Evolutionary conservation across 768 basidiomycete genomes (phyloP).

Genomic region (Suillus placidus): DNA sequence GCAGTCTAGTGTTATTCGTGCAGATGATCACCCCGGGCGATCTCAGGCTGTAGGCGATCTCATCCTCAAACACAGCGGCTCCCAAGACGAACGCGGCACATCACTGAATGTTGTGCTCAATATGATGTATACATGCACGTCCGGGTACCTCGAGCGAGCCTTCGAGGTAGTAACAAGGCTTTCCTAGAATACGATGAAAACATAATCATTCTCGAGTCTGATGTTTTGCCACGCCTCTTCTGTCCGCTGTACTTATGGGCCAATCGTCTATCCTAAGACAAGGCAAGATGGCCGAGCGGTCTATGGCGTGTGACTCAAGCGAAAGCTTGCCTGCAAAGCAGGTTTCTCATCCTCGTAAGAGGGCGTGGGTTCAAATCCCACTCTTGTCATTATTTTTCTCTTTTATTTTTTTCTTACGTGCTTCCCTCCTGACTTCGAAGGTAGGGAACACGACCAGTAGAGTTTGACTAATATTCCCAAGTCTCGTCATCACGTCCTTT

Average conservation of each 20-base stretch:
- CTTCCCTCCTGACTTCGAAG: too few relatives aligned
- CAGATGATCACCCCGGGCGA: not conserved
- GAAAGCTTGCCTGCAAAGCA: constrained; percentile 22
- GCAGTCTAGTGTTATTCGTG: not conserved
- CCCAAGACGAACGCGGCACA: not conserved
- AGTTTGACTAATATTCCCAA: not conserved
- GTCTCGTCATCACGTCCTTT: too few relatives aligned
- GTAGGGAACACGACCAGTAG: not conserved
- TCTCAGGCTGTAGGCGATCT: not conserved
- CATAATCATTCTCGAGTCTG: too few relatives aligned
- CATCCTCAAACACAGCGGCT: not conserved
- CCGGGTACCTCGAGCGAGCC: not conserved
- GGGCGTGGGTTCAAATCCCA: constrained; percentile 29
- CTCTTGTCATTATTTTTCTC: constrained; percentile 22
- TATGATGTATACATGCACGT: not conserved
- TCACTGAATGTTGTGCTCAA: not conserved
- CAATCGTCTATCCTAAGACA: fast-evolving
- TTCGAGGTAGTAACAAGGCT: not conserved
- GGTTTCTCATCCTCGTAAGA: constrained; percentile 24
- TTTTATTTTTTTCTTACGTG: too few relatives aligned
- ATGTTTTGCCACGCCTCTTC: not conserved
- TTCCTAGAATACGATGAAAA: not conserved
- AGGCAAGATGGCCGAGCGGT: constrained; percentile 65
- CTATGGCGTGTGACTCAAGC: constrained; percentile 67
- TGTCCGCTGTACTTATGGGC: not conserved